phyloP scores from a whole-genome alignment of 176 grass and related monocot genomes.

The Oryza longistaminata region DNA sequence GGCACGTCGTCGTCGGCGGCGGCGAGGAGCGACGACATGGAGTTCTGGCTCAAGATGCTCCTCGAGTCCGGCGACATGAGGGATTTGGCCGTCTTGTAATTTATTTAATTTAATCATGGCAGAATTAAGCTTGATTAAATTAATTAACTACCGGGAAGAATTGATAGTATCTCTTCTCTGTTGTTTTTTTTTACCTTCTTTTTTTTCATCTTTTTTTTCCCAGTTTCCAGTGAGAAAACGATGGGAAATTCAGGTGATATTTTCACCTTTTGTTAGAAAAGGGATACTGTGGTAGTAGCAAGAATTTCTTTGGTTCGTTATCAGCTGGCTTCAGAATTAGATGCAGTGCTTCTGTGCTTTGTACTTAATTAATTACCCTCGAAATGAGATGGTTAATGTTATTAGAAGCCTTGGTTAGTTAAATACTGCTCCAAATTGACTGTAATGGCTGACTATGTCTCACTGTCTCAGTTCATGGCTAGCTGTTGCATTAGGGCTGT shows the following conservation, averaged over 20 bases:
- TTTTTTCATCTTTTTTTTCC: background rate
- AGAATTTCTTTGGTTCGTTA: conserved; percentile 31
- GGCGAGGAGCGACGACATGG: conserved; percentile 47
- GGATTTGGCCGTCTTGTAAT: conserved; percentile 34
- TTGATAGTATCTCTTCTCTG: background rate
- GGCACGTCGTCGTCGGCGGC: background rate
- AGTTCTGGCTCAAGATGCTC: conserved; percentile 64
- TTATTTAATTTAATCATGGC: background rate
- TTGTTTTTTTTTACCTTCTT: background rate
- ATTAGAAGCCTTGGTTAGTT: background rate
- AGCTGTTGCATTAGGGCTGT: too few species aligned
- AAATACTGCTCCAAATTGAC: background rate
- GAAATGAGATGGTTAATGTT: conserved; percentile 25
- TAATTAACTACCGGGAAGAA: conserved; percentile 11
- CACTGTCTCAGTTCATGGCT: background rate
- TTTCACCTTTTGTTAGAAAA: conserved; percentile 37
- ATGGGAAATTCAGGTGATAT: conserved; percentile 21
- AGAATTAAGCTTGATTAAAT: background rate
- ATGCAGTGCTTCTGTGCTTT: background rate
- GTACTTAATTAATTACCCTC: conserved; percentile 4
- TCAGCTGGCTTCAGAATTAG: conserved; percentile 4
- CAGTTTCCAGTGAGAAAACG: conserved; percentile 37
- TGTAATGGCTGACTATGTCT: background rate
- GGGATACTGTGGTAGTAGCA: conserved; percentile 3
- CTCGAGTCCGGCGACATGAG: conserved; percentile 47